Percentiles rank a stretch among this genome's conserved stretches.
Evolutionary conservation across 2,329 filamentous ascomycete genomes (phyloP).

Genomic region (Paracoccidioides brasiliensis): DNA sequence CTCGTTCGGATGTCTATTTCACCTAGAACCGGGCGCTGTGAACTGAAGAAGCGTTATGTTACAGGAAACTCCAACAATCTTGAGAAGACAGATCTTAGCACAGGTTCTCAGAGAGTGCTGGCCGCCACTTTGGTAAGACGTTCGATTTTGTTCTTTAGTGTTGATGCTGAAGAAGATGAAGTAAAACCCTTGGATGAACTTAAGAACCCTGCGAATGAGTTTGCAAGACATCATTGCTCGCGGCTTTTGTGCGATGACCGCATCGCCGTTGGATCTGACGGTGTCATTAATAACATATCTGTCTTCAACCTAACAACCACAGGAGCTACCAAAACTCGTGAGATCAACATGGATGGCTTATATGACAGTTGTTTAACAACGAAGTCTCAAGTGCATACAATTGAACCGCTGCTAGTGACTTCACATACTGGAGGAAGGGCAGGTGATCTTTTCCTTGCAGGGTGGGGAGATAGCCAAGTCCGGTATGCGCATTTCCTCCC

Average conservation of each 20-base stretch:
- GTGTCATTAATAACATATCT: conserved; percentile 30
- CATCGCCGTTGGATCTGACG: conserved; percentile 40
- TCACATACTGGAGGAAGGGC: conserved; percentile 17
- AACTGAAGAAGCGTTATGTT: conserved; percentile 28
- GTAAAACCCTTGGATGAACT: conserved; percentile 26
- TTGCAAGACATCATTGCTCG: conserved; percentile 35
- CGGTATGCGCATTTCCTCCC: conserved; percentile 17
- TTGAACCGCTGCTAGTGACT: conserved; percentile 23
- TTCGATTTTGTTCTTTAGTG: conserved; percentile 35
- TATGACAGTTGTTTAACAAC: conserved; percentile 12
- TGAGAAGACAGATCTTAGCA: conserved; percentile 36
- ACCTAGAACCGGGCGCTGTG: conserved; percentile 17
- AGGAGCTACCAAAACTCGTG: conserved; percentile 26
- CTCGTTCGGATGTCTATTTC: conserved; percentile 30
- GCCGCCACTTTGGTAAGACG: conserved; percentile 40
- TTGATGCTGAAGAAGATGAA: conserved; percentile 20
- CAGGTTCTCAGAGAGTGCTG: conserved; percentile 31
- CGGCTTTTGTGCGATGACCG: conserved; percentile 38
- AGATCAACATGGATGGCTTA: conserved; percentile 28
- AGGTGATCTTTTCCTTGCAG: conserved; percentile 45
- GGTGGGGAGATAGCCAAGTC: conserved; percentile 45
- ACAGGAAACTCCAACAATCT: conserved; percentile 33
- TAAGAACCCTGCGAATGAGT: conserved; percentile 17
- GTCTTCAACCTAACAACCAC: conserved; percentile 40
- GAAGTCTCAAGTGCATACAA: conserved; percentile 22